Conservation (phyloP, 352 stramenopile species). For the Thalassiosira mediterranea region DNA sequence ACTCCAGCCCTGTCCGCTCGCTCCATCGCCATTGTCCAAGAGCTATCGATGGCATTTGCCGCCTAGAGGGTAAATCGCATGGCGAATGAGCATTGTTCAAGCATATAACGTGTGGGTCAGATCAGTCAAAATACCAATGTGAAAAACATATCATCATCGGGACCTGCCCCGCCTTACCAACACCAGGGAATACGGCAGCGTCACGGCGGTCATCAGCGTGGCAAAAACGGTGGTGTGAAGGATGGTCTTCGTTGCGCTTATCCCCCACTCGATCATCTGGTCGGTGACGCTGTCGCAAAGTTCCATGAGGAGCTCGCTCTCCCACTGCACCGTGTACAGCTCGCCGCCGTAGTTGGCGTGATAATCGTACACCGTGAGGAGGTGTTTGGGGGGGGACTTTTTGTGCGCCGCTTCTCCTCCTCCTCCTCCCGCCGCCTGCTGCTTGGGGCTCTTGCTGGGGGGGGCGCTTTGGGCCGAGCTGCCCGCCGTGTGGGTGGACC, state of each 20-base stretch:
- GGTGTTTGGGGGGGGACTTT: conserved; percentile 45
- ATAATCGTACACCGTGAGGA: conserved; percentile 76
- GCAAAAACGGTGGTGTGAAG: conserved; percentile 73
- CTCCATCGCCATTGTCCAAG: conserved; percentile 75
- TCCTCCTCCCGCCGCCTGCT: neutral
- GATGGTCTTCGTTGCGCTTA: conserved; percentile 60
- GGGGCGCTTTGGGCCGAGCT: conserved; percentile 5
- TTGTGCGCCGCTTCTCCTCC: no score
- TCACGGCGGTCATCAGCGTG: conserved; percentile 70
- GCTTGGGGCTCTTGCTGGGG: conserved; percentile 1
- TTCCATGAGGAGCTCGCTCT: conserved; percentile 69
- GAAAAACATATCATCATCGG: no score
- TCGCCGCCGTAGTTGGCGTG: conserved; percentile 70
- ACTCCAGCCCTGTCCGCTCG: conserved; percentile 54
- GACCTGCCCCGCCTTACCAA: no score
- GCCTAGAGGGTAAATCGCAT: conserved; percentile 39
- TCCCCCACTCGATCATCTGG: conserved; percentile 49
- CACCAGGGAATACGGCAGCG: conserved; percentile 65
- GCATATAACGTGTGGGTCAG: conserved; percentile 45
- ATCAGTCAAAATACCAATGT: no score
- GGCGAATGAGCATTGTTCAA: conserved; percentile 39
- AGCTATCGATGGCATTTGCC: conserved; percentile 76
- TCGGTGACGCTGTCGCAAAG: conserved; percentile 72
- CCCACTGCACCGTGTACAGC: conserved; percentile 74
- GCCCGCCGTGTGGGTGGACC: conserved; percentile 23